These are phyloP conservation scores for Ormosia emarginata DNA, from an alignment of 306 rosid genomes.

Conservation along the genomic window DNA sequence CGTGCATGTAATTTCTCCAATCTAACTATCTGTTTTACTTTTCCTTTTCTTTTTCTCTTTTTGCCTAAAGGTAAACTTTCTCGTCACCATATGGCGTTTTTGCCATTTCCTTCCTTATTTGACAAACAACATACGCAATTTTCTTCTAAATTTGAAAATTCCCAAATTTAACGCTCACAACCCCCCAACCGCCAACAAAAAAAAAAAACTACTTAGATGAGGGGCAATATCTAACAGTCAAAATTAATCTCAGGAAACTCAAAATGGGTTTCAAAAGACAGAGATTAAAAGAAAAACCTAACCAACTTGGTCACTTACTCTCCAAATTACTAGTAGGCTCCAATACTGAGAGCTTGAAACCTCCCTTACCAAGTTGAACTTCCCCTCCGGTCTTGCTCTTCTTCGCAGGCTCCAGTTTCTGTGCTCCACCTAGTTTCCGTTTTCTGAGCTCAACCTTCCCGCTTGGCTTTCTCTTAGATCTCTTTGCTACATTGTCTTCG, in stretches of 20 bases:
- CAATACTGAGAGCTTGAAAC: conserved; percentile 25
- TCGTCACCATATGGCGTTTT: background rate
- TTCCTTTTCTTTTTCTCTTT: background rate
- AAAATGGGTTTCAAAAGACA: background rate
- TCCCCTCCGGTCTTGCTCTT: conserved; percentile 48
- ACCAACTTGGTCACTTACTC: conserved; percentile 35
- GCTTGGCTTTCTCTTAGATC: conserved; percentile 33
- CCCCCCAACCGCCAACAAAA: background rate
- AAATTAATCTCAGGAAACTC: background rate
- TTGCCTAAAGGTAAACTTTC: background rate
- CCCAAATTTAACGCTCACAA: background rate
- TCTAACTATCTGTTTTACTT: background rate
- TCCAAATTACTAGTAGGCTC: conserved; percentile 41
- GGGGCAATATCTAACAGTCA: background rate
- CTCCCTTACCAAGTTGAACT: conserved; percentile 19
- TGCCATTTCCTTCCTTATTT: background rate
- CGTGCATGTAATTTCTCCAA: background rate
- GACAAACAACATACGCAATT: background rate
- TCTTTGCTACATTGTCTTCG: conserved; percentile 26
- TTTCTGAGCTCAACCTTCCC: conserved; percentile 37
- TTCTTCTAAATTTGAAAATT: background rate
- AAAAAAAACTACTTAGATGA: background rate
- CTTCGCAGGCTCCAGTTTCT: conserved; percentile 44
- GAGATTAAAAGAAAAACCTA: background rate
- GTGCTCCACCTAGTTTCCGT: conserved; percentile 41